Evolutionary conservation across 2,329 filamentous ascomycete species (phyloP).

Genomic region (Furcasterigmium furcatum): DNA sequence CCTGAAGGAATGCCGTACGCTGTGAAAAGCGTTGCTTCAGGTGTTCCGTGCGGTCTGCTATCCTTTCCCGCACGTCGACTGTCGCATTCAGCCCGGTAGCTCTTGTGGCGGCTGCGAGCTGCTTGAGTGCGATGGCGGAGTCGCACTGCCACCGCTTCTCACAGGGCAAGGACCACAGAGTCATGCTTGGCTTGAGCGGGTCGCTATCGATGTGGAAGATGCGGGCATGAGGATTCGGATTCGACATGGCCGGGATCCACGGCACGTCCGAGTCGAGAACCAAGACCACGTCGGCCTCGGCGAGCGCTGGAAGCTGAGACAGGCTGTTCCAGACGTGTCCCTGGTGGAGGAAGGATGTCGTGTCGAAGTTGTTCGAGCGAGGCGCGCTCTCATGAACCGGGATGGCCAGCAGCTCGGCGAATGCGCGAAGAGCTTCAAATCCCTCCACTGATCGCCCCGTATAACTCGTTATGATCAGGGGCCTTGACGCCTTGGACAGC

Average conservation of each 20-base stretch:
- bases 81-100: constrained; percentile 35
- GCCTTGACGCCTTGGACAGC: constrained; percentile 4
- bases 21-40: constrained; percentile 58
- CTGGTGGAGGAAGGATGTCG: constrained; percentile 9
- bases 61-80: constrained; percentile 59
- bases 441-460: constrained; percentile 5
- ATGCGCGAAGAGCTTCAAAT: constrained; percentile 7
- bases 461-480: constrained; percentile 13
- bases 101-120: constrained; percentile 15
- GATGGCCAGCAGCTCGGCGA: constrained; percentile 21
- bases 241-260: constrained; percentile 63
- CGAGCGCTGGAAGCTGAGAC: constrained; percentile 33
- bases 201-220: constrained; percentile 65
- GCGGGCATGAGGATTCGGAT: constrained; percentile 50
- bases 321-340: constrained; percentile 14
- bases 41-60: constrained; percentile 55
- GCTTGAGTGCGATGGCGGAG: constrained; percentile 31
- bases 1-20: constrained; percentile 40
- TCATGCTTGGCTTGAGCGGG: constrained; percentile 58
- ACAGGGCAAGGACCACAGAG: constrained; percentile 50
- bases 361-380: constrained; percentile 36
- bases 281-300: constrained; percentile 60
- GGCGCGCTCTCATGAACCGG: constrained; percentile 44
- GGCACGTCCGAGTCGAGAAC: constrained; percentile 66
- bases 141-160: constrained; percentile 44